phyloP scores from a whole-genome alignment of 2,329 filamentous ascomycete species.

The Alternaria rosae region DNA sequence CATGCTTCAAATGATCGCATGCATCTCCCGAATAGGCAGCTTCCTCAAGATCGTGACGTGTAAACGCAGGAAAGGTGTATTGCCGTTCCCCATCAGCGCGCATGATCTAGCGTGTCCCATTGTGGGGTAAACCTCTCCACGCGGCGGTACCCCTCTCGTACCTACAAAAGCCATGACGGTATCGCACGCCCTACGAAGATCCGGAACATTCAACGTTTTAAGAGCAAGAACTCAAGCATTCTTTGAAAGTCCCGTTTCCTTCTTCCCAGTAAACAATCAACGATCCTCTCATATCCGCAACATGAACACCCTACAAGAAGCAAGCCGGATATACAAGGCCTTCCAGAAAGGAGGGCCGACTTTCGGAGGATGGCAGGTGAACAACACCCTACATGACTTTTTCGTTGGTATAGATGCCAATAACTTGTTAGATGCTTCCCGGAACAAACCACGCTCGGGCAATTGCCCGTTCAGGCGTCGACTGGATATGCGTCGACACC shows the following conservation, averaged over 20 bases:
- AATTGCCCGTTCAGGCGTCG: constrained; percentile 61
- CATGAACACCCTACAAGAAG: constrained; percentile 59
- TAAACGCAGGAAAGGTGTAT: background rate
- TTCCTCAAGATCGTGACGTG: background rate
- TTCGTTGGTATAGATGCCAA: background rate
- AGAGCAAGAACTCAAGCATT: background rate
- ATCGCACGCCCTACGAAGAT: constrained; percentile 9
- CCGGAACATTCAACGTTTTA: background rate
- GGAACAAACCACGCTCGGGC: constrained; percentile 56
- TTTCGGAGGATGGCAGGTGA: constrained; percentile 66
- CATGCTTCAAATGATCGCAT: background rate
- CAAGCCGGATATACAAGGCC: constrained; percentile 61
- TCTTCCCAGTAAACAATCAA: background rate
- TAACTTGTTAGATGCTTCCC: constrained; percentile 18
- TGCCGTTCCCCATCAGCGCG: background rate
- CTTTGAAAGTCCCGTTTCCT: background rate
- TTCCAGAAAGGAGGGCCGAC: constrained; percentile 58
- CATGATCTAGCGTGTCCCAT: constrained; percentile 17
- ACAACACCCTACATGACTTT: no score
- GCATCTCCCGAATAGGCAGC: accelerated
- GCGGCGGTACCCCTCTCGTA: constrained; percentile 5
- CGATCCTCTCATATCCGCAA: constrained; percentile 17
- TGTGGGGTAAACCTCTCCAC: constrained; percentile 27
- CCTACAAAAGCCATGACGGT: constrained; percentile 22
- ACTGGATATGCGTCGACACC: constrained; percentile 63